Evolutionary conservation across 352 stramenopile species (phyloP), one percentile per base, ranked within the genome.

Genomic region (Globisporangium camurandrum): DNA sequence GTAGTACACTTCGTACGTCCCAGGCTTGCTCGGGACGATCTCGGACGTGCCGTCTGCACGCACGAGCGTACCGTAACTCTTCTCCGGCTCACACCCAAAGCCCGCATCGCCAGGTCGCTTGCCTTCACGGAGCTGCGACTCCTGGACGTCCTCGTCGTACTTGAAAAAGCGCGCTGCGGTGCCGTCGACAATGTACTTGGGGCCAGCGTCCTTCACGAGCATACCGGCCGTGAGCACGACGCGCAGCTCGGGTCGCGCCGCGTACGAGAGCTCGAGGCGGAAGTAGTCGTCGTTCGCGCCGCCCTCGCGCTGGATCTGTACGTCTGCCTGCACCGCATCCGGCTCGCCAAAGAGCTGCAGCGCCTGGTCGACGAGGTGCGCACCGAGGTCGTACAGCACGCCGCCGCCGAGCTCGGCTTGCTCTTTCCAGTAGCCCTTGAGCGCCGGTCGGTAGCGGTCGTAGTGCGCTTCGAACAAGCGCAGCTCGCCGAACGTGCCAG

Each of bases 341-440:
- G 78, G 78, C 11, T 58, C 54, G 8, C 75, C 75, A 46, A 87
- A 89, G 33, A 87, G 64, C 57, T 73, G 67, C 50, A 87, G 64
- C 26, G 73, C 69, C 36, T 89, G 75, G 42, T 89, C 75, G 17
- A 84, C 70, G 11, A 86, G 56, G 48, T 89, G 78, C 1, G 75
- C 70, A 0, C 78, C 78, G 16, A 89, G 59, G 53, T 89, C 78
- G 58, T 88, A 88, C 12, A 89, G 64, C 45, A 83, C 67, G 23
- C 78, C 78, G 7, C 73, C 75, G 24, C 75, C 77, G 14, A 71
- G 62, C 0, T 62, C 64, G 9, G 73, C 62, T 47, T 77, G 69
- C 46, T 89, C 78, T 60, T 89, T 87, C 78, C 78, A 89, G 65
- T 87, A 86, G 37, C 74, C 71, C 58, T 89, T 89, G 52, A 87